Evolutionary conservation across 768 basidiomycete species (phyloP).

Genomic region (Cystoderma amianthinum): DNA sequence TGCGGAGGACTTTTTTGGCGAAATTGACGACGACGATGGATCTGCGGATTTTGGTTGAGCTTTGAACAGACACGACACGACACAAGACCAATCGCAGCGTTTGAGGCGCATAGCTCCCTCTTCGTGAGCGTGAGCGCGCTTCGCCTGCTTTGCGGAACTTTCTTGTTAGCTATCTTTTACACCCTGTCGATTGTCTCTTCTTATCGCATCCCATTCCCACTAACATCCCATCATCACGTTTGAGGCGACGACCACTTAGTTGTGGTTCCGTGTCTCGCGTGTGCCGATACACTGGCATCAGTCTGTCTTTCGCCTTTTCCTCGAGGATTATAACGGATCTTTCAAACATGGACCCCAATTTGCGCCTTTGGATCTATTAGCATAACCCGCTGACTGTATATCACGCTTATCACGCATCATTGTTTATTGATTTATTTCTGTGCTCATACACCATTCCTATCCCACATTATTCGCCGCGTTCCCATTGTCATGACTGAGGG

Average conservation of each 20-base stretch:
- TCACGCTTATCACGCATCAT: slow-evolving; percentile 22
- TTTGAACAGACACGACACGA: slow-evolving; percentile 49
- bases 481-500: slow-evolving; percentile 16
- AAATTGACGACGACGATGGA: slow-evolving; percentile 44
- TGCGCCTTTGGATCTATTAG: slow-evolving; percentile 10
- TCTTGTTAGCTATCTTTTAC: slow-evolving; percentile 51
- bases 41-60: slow-evolving; percentile 43
- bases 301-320: slow-evolving; percentile 20
- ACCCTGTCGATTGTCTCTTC: slow-evolving; percentile 28
- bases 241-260: slow-evolving; percentile 75
- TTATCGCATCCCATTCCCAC: slow-evolving; percentile 37
- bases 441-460: slow-evolving; percentile 18
- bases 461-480: slow-evolving; percentile 9
- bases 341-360: slow-evolving; percentile 20
- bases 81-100: slow-evolving; percentile 61
- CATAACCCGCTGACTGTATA: slow-evolving; percentile 5
- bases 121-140: slow-evolving; percentile 43
- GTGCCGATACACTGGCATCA: slow-evolving; percentile 72
- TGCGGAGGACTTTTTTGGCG: slow-evolving; percentile 21
- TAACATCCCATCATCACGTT: slow-evolving; percentile 47
- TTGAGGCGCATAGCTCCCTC: slow-evolving; percentile 48
- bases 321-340: slow-evolving; percentile 16
- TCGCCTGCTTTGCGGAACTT: slow-evolving; percentile 45
- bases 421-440: slow-evolving; percentile 40
- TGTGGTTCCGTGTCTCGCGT: slow-evolving; percentile 78